Conservation (phyloP, 345 rosid genomes). For the Salix purpurea region DNA sequence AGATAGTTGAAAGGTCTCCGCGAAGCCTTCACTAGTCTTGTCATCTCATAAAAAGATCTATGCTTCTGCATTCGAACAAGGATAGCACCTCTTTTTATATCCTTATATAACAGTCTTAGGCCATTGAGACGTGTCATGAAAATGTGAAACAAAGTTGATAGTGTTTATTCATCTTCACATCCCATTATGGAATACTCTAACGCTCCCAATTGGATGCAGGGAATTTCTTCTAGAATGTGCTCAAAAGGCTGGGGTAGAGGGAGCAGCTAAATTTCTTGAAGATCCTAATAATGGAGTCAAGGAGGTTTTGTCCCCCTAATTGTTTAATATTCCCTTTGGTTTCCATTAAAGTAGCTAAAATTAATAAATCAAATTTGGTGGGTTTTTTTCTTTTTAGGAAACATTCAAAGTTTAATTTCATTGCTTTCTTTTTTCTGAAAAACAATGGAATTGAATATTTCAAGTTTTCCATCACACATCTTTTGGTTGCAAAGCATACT, state of each 20-base stretch:
- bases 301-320: slow-evolving; percentile 36
- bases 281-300: slow-evolving; percentile 63
- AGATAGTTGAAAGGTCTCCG: too few relatives aligned
- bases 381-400: too few relatives aligned
- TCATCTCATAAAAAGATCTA: too few relatives aligned
- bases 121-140: neutral
- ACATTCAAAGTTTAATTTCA: neutral
- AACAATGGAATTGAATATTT: too few relatives aligned
- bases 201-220: slow-evolving; percentile 31
- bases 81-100: too few relatives aligned
- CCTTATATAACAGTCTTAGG: neutral
- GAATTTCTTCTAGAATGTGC: slow-evolving; percentile 79
- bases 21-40: too few relatives aligned
- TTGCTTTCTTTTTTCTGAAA: too few relatives aligned
- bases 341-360: neutral
- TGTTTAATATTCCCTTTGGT: neutral
- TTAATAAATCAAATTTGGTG: neutral
- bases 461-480: neutral
- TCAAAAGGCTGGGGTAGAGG: slow-evolving; percentile 63
- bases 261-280: slow-evolving; percentile 74
- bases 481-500: neutral
- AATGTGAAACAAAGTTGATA: neutral
- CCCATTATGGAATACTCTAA: neutral
- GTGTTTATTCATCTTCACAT: neutral
- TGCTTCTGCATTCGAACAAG: too few relatives aligned